Base-by-base conservation (phyloP, 1,139 yeast species). In the Saccharomyces uvarum region DNA sequence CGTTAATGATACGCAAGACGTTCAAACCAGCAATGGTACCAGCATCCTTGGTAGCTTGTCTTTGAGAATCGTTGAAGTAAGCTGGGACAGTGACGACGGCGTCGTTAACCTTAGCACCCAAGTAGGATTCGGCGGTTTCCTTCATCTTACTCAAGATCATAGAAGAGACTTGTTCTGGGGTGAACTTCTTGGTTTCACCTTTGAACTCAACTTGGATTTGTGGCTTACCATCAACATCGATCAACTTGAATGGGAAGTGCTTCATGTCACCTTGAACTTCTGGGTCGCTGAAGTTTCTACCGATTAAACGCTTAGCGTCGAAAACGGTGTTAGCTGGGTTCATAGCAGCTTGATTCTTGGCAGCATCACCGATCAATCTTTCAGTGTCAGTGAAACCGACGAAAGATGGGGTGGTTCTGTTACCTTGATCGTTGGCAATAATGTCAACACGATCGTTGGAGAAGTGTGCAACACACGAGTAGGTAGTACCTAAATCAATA, bases 341-440 rank as follows among this genome's bases (percentile, higher is more conserved):
- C 80, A 90, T 81, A 73, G 97, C 97, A 72, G 97, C 97, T 80
- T 91, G 98, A 79, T 91, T 91, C 89, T 91, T 91, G 73, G 98
- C 98, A 73, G 97, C 97, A 79, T 91, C 97, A 83, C 98, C 98
- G 73, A 91, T 89, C 74, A 91, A 84, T 84, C 98, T 88, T 83
- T 91, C 98, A 77, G 89, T 89, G 75, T 87, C 90, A 71, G 96
- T 89, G 89, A 91, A 91, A 70, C 96, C 98, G 73, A 91, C 97
- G 81, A 89, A 91, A 65, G 97, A 91, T 72, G 98, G 98, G 67
- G 98, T 91, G 73, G 91, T 95, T 84, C 98, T 90, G 93, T 90
- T 90, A 86, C 98, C 98, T 84, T 91, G 97, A 77, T 91, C 97
- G 80, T 91, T 91, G 76, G 97, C 97, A 77, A 91, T 90, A 77